phyloP scores from a whole-genome alignment of 2,329 filamentous ascomycete genomes.

The Thielaviopsis ethacetica region DNA sequence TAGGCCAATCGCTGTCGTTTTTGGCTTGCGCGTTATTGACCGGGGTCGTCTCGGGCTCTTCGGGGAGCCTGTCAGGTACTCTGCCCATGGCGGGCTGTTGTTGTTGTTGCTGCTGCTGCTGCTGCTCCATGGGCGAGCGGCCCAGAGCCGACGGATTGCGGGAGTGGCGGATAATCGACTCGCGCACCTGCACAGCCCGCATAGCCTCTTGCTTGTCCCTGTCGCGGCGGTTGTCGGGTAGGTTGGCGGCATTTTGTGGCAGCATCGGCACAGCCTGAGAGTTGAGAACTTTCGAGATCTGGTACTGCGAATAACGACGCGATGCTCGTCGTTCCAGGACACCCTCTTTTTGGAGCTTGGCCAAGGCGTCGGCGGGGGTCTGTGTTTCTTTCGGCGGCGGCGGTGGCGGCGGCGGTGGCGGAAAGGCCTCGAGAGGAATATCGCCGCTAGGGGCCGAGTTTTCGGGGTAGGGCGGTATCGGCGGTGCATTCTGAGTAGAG shows the following conservation, averaged over 20 bases:
- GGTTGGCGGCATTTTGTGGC: slow-evolving; percentile 63
- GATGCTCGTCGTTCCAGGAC: slow-evolving; percentile 87
- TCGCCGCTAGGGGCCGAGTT: slow-evolving; percentile 33
- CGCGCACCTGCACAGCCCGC: slow-evolving; percentile 44
- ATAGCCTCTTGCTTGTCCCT: slow-evolving; percentile 67
- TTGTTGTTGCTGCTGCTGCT: too few species aligned
- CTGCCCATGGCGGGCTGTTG: slow-evolving; percentile 3
- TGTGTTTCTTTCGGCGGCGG: slow-evolving; percentile 51
- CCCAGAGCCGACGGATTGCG: slow-evolving; percentile 31
- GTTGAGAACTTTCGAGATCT: slow-evolving; percentile 87
- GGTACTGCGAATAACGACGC: slow-evolving; percentile 85
- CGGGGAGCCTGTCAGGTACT: slow-evolving; percentile 3
- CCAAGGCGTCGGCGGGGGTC: slow-evolving; percentile 52
- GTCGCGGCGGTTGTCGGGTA: slow-evolving; percentile 66
- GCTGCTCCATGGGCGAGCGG: slow-evolving; percentile 15
- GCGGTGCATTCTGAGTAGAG: slow-evolving; percentile 60
- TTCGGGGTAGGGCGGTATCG: slow-evolving; percentile 54
- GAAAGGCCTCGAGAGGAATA: slow-evolving; percentile 48
- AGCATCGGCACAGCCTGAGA: slow-evolving; percentile 69
- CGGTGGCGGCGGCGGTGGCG: slow-evolving; percentile 50
- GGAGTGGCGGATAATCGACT: slow-evolving; percentile 26
- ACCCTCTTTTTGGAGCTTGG: slow-evolving; percentile 77
- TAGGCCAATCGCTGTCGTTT: slow-evolving; percentile 1
- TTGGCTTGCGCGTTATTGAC: neutral
- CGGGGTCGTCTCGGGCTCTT: slow-evolving; percentile 7